These are phyloP conservation scores for Colletotrichum lindemuthianum DNA, from an alignment of 2,329 filamentous ascomycete species.

Conservation along the genomic window DNA sequence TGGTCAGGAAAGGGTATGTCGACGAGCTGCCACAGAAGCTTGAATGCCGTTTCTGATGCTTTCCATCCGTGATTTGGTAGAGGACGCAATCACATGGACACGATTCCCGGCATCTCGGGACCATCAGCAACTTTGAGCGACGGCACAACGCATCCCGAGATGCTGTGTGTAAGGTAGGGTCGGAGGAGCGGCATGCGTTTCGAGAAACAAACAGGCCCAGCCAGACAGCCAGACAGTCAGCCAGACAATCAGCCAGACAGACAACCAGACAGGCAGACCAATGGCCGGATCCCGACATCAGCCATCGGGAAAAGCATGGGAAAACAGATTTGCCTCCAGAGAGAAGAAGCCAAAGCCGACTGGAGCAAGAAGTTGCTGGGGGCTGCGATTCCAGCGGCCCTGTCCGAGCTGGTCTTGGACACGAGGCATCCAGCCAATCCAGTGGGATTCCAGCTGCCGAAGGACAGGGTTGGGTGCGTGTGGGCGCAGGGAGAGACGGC, in stretches of 20 bases:
- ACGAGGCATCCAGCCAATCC: not conserved
- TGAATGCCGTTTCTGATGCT: too few relatives aligned
- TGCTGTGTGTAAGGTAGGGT: not conserved
- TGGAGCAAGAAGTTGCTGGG: not conserved
- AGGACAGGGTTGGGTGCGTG: constrained; percentile 16
- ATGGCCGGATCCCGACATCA: not conserved
- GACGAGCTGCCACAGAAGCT: too few relatives aligned
- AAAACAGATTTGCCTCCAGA: constrained; percentile 27
- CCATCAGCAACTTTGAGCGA: constrained; percentile 10
- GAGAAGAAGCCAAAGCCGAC: constrained; percentile 28
- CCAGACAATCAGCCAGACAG: too few relatives aligned
- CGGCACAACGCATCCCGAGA: constrained; percentile 26
- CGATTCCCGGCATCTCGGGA: not conserved
- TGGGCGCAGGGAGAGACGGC: constrained; percentile 21
- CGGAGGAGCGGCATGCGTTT: not conserved
- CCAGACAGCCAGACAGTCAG: not conserved
- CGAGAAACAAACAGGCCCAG: too few relatives aligned
- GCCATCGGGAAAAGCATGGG: not conserved
- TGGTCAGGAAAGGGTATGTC: too few relatives aligned
- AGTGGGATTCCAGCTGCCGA: not conserved
- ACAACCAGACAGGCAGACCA: not conserved
- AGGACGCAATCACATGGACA: too few relatives aligned
- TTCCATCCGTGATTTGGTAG: too few relatives aligned
- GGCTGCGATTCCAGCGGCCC: too few relatives aligned
- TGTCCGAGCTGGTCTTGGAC: not conserved